These are phyloP conservation scores for Fusarium nelsonii DNA, from an alignment of 2,329 filamentous ascomycete species.

Conservation along the genomic window DNA sequence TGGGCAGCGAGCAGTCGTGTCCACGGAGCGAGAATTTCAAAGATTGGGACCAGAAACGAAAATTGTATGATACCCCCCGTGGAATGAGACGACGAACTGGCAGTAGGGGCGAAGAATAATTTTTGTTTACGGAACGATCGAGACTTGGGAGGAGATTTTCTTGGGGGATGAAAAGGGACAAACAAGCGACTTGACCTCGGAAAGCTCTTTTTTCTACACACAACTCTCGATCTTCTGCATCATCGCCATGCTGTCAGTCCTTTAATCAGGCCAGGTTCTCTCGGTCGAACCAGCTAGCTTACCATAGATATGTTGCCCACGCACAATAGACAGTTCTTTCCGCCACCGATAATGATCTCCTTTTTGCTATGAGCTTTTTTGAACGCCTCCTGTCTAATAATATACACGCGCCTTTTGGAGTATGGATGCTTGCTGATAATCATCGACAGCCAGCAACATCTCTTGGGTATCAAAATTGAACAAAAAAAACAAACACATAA, in stretches of 20 bases:
- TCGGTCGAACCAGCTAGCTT: constrained; percentile 43
- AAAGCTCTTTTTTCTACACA: constrained; percentile 12
- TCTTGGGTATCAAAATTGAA: constrained; percentile 26
- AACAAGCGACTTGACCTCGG: constrained; percentile 20
- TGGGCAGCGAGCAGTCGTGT: constrained; percentile 39
- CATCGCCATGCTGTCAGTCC: constrained; percentile 26
- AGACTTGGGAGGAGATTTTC: not conserved
- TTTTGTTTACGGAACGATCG: constrained; percentile 11
- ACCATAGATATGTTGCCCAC: constrained; percentile 51
- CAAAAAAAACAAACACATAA: constrained; percentile 10
- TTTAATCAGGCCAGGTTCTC: constrained; percentile 38
- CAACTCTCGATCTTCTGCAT: constrained; percentile 31
- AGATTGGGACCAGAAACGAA: constrained; percentile 29
- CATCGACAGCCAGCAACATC: not conserved
- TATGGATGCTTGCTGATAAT: constrained; percentile 1
- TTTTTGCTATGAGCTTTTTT: not conserved
- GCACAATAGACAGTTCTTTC: constrained; percentile 50
- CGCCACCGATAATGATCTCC: constrained; percentile 30
- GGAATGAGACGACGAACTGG: constrained; percentile 35
- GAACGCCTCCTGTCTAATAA: not conserved
- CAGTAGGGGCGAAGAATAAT: constrained; percentile 21
- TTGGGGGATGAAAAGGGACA: not conserved
- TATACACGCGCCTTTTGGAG: not conserved
- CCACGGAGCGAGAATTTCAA: constrained; percentile 30
- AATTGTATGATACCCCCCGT: constrained; percentile 41